phyloP scores from a whole-genome alignment of 768 basidiomycete species.

The Mycena latifolia region DNA sequence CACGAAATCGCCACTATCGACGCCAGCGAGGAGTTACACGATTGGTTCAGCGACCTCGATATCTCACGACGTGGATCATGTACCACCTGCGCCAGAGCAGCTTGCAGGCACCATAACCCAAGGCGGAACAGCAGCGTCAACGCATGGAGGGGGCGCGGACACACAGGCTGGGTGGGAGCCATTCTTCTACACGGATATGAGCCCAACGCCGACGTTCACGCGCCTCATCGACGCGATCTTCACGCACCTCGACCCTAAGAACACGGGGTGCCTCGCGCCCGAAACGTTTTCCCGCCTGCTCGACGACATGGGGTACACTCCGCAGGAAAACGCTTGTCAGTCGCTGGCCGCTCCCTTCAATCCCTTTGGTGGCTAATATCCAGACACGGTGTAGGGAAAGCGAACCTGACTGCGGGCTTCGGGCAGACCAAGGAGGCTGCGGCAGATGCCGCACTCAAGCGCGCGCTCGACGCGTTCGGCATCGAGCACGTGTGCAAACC shows the following conservation, averaged over 20 bases:
- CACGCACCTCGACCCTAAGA: slow-evolving; percentile 29
- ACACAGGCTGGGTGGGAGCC: slow-evolving; percentile 29
- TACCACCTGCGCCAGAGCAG: no score
- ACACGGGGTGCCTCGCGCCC: slow-evolving; percentile 24
- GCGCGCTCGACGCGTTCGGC: slow-evolving; percentile 31
- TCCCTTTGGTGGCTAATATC: no score
- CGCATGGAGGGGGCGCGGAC: no score
- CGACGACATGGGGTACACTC: slow-evolving; percentile 29
- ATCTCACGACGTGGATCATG: no score
- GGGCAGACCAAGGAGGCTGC: slow-evolving; percentile 28
- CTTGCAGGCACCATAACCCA: no score
- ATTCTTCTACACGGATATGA: slow-evolving; percentile 27
- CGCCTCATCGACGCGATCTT: slow-evolving; percentile 29
- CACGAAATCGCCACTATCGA: no score
- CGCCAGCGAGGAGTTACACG: no score
- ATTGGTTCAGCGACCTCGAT: no score
- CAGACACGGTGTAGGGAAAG: no score
- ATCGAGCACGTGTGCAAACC: slow-evolving; percentile 27
- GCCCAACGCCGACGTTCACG: slow-evolving; percentile 6
- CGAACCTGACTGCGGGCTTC: slow-evolving; percentile 7
- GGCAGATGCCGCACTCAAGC: slow-evolving; percentile 32
- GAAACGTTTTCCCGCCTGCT: slow-evolving; percentile 34
- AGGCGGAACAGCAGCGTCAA: no score
- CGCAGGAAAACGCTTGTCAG: slow-evolving; percentile 30
- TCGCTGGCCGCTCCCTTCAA: no score